Base-by-base conservation (phyloP, 1,284 basidiomycete species). In the Trametes hirsuta region DNA sequence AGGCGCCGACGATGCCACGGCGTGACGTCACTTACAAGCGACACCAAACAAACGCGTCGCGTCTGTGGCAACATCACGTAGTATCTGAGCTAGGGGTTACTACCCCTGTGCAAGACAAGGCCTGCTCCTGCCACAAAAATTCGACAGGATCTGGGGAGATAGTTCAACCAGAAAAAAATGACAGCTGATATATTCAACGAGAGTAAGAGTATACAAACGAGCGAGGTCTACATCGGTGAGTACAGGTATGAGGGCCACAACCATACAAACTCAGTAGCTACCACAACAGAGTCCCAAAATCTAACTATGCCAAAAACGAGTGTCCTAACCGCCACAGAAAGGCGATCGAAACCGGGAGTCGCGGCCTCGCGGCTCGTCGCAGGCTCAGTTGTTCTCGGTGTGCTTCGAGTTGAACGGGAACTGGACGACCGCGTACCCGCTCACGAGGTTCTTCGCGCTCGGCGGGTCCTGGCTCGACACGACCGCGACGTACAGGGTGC, bases 341-440 rank as follows among this genome's bases (percentile, higher is more conserved):
- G 30, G 12, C 21, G 47, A 2, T 6, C 10, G 5, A 12, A 12
- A 10, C n/a, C n/a, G n/a, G n/a, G n/a, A n/a, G n/a, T n/a, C n/a
- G 39, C 14, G 39, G 39, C 39, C 36, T 10, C 10, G 39, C 14
- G 39, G 6, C 42, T 14, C 15, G 0, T 1, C n/a, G 42, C 37
- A 22, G 22, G 52, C 34, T 36, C 18, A 37, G 30, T 34, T 42
- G 40, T n/a, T 42, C 15, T 11, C 9, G 22, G 30, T 18, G n/a
- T 24, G 8, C 21, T 21, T 37, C 21, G 65, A 66, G 42, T 47
- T 37, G 45, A 61, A 66, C n/a, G 66, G 64, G 63, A 67, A 68
- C 58, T 63, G 56, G 34, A 68, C 39, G 55, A 66, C 53, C 10
- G 68, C 59, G 40, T 66, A 53, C n/a, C 66, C 68, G 39, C 55